Conservation (phyloP, 108 stramenopile genomes). For the Fistulifera pelliculosa region DNA sequence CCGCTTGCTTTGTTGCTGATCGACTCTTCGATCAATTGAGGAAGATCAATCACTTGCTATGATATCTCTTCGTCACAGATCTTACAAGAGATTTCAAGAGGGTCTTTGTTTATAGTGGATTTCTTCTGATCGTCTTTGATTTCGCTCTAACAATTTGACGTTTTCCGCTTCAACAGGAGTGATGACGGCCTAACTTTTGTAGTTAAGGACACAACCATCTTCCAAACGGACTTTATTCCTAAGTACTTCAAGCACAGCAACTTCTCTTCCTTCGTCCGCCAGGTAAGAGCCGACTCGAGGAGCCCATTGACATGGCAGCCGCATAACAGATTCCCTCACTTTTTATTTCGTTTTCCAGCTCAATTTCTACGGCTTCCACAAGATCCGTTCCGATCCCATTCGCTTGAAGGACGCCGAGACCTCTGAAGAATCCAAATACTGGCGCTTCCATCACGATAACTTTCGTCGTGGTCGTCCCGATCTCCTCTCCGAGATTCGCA, state of each 20-base stretch:
- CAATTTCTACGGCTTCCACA: conserved; percentile 81
- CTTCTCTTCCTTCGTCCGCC: no score
- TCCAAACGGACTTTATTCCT: conserved; percentile 71
- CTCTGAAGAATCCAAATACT: conserved; percentile 52
- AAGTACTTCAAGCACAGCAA: conserved; percentile 94
- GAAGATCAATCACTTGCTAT: no score
- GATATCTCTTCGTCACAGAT: no score
- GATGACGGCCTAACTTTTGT: conserved; percentile 70
- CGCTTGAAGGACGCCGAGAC: conserved; percentile 37
- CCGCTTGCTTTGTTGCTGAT: no score
- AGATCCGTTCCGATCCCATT: conserved; percentile 69
- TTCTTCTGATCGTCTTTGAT: no score
- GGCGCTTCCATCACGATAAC: conserved; percentile 75
- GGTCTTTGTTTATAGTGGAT: no score
- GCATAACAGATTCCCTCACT: no score
- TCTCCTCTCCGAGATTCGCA: conserved; percentile 60
- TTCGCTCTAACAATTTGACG: no score
- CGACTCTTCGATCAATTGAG: no score
- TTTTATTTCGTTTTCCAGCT: conserved; percentile 87
- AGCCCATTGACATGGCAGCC: no score
- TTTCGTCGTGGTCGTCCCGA: conserved; percentile 69
- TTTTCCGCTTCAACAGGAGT: background rate
- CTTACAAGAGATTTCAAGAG: no score
- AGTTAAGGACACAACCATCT: conserved; percentile 65
- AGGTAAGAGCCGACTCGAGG: no score